Evolutionary conservation across 305 asterid species (phyloP).

Genomic region (Caryopteris hybrid): DNA sequence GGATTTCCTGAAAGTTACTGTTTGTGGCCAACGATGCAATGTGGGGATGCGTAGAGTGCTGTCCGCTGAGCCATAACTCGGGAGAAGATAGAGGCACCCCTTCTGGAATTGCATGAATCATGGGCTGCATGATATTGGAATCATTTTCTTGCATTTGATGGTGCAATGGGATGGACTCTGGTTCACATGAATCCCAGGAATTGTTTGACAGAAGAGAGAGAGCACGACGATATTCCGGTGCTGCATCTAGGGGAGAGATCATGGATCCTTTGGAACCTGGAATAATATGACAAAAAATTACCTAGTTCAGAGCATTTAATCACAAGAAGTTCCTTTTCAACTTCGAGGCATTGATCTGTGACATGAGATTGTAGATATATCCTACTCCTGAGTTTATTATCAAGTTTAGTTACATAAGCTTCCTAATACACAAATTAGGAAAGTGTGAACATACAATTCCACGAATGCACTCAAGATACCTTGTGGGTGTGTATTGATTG

Average conservation of each 20-base stretch:
- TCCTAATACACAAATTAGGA: background rate
- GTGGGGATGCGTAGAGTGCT: slow-evolving; percentile 26
- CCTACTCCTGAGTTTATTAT: background rate
- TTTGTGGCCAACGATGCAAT: slow-evolving; percentile 25
- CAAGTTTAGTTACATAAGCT: background rate
- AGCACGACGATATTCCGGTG: slow-evolving; percentile 70
- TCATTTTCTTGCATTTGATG: slow-evolving; percentile 31
- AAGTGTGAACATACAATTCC: background rate
- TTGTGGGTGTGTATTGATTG: too few species aligned
- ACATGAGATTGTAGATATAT: too few species aligned
- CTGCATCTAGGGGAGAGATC: slow-evolving; percentile 40
- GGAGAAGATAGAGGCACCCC: slow-evolving; percentile 39
- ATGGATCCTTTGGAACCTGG: slow-evolving; percentile 56
- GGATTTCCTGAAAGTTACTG: slow-evolving; percentile 38
- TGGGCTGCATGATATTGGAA: slow-evolving; percentile 23
- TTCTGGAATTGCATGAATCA: slow-evolving; percentile 37
- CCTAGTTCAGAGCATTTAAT: too few species aligned
- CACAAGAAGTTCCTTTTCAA: too few species aligned
- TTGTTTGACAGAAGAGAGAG: slow-evolving; percentile 99
- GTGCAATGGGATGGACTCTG: slow-evolving; percentile 35
- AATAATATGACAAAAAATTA: background rate
- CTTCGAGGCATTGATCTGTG: too few species aligned
- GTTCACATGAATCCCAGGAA: slow-evolving; percentile 64
- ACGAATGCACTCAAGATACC: too few species aligned
- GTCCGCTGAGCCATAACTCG: slow-evolving; percentile 40